Base-by-base conservation (phyloP, 192 early-diverging fungal species). In the Backusella tuberculispora region DNA sequence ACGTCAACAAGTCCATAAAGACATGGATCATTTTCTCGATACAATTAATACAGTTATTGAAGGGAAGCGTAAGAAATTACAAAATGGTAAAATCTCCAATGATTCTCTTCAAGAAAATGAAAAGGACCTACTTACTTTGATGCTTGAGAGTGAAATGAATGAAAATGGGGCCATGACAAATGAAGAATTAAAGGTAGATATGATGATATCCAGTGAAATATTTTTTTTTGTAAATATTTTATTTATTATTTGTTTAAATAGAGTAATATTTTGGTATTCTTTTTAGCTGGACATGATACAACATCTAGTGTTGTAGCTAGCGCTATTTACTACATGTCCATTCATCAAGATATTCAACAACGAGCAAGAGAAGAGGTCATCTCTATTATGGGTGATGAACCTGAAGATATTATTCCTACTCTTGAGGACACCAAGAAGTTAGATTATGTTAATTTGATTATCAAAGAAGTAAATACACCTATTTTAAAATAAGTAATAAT, bases 291-390 rank as follows among this genome's bases (percentile, higher is more conserved):
- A 0, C 77, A 78, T 60, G 77, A 78, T 46, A 78, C 77, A 12
- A 73, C 72, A 34, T 24, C 77, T 5, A 66, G 53, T 60, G 72
- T 80, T 12, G 65, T 87, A 6, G 70, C 78, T 48, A 71, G 77
- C 34, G 41, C 83, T 44, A 70, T 87, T 45, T 83, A 83, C 63
- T 80, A 86, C 74, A 73, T 89, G 50, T 86, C 87, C 5, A 76
- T 74, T 37, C 73, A 86, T 29, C 71, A 50, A 50, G 50, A 56
- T 40, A 63, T 76, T 60, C 76, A 77, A 63, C 41, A 72, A 5
- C 71, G 72, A 34, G 76, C 76, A n/a, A 50, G 76, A 10, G 43
- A 72, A 66, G 76, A 77, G 41, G 76, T 56, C 24, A 37, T 67
- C 10, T 40, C 50, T 66, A 48, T 77, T 8, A 15, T 76, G 37